Percentiles rank a stretch among this genome's conserved stretches.
phyloP scores from a whole-genome alignment of 768 basidiomycete genomes.

The Russula ochroleuca region DNA sequence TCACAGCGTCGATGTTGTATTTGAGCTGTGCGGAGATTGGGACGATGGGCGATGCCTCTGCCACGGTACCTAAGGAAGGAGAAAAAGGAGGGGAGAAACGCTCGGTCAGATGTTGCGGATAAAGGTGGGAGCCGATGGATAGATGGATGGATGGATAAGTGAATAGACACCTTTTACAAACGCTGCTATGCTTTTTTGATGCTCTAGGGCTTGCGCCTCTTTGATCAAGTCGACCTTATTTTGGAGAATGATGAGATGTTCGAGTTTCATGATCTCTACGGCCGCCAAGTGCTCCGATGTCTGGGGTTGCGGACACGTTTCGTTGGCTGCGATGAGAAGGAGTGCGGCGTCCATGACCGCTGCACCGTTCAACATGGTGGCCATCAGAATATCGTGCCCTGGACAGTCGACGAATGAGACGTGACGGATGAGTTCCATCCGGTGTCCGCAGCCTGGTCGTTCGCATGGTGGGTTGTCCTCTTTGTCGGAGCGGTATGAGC shows the following conservation, averaged over 20 bases:
- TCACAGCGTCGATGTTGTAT: slow-evolving; percentile 99
- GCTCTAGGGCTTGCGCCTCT: slow-evolving; percentile 89
- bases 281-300: slow-evolving; percentile 98
- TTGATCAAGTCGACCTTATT: slow-evolving; percentile 99
- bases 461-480: slow-evolving; percentile 93
- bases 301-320: slow-evolving; percentile 98
- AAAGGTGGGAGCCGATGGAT: too few species aligned
- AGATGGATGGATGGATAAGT: background rate
- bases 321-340: slow-evolving; percentile 93
- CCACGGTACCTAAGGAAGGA: slow-evolving; percentile 81
- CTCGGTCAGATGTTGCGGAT: background rate
- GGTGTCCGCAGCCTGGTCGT: slow-evolving; percentile 82
- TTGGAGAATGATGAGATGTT: slow-evolving; percentile 96
- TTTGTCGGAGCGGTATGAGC: slow-evolving; percentile 90
- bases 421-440: slow-evolving; percentile 90
- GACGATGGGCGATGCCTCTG: slow-evolving; percentile 95
- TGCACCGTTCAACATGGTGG: slow-evolving; percentile 99
- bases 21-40: slow-evolving; percentile 98
- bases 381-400: slow-evolving; percentile 99
- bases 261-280: slow-evolving; percentile 98
- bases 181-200: slow-evolving; percentile 90
- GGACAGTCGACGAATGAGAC: slow-evolving; percentile 99
- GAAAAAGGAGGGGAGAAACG: background rate
- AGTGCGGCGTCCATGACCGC: slow-evolving; percentile 99
- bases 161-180: slow-evolving; percentile 81